Base-by-base conservation (phyloP, 495 filamentous ascomycete genomes). In the Xylaria bambusicola region DNA sequence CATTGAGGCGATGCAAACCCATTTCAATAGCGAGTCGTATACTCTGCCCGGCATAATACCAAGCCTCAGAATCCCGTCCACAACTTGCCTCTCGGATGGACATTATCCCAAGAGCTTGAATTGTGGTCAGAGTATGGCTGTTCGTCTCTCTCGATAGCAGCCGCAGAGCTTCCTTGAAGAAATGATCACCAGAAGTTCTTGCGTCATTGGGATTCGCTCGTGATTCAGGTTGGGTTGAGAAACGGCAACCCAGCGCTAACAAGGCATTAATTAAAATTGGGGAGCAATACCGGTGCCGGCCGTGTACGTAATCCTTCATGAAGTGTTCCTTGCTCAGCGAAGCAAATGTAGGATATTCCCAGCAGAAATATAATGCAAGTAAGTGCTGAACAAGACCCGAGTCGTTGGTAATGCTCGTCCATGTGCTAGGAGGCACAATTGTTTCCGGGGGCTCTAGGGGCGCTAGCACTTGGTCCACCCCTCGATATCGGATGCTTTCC, bases 51-150 rank as follows among this genome's bases (percentile, higher is more conserved):
- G 84, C 83, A 46, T 86, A 87, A 63, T 81, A 86, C 73, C 84
- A 87, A 40, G 84, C 85, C 55, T 84, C 84, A n/a, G 82, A 85
- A 60, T 88, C 85, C 10, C 81, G 76, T 12, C 84, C 84, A 65
- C 82, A 84, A 67, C 83, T 84, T 3, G 84, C 82, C 71, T 87
- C 84, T 38, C 84, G 74, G 35, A 86, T 82, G 21, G 84, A 84
- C 88, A 95, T 89, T 57, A 95, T 80, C 4, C 86, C 84, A 23
- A 93, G 70, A 0, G 90, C 88, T 70, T 93, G 91, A 38, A 92
- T 86, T 2, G 88, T 91, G 6, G 90, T 93, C 20, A 93, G 71
- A 0, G 76, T 81, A 66, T 83, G 80, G 21, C 84, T 80, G 55
- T 90, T 74, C 9, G 69, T 64, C 59, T 84, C 77, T 29, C 82